Evolutionary conservation across 495 filamentous ascomycete genomes (phyloP).

Genomic region (Letharia lupina): DNA sequence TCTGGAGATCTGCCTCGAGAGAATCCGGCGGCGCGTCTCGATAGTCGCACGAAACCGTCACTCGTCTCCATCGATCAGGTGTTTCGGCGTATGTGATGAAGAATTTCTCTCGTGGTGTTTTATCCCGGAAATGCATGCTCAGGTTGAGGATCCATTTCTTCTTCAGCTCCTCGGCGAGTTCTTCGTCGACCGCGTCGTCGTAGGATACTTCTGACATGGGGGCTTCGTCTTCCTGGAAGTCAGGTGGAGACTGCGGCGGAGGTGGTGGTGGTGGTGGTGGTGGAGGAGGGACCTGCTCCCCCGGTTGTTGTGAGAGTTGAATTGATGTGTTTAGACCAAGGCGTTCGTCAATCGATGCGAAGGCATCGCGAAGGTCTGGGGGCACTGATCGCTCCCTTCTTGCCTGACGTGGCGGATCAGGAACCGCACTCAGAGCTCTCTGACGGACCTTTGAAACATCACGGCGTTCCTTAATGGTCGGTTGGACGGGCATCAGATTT

Average conservation of each 20-base stretch:
- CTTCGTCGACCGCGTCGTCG: slow-evolving; percentile 43
- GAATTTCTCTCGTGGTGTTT: slow-evolving; percentile 92
- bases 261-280: slow-evolving; percentile 20
- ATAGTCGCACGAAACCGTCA: slow-evolving; percentile 93
- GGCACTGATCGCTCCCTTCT: slow-evolving; percentile 23
- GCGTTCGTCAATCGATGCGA: slow-evolving; percentile 10
- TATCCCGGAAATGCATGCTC: slow-evolving; percentile 97
- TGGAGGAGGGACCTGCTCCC: slow-evolving; percentile 20
- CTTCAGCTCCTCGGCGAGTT: slow-evolving; percentile 74
- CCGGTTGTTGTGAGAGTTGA: slow-evolving; percentile 4
- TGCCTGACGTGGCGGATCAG: slow-evolving; percentile 21
- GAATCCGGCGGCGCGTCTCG: slow-evolving; percentile 71
- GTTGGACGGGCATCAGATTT: slow-evolving; percentile 54
- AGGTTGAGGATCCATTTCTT: slow-evolving; percentile 91
- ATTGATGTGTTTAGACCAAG: slow-evolving; percentile 7
- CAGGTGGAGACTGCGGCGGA: slow-evolving; percentile 13
- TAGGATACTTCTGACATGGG: slow-evolving; percentile 28
- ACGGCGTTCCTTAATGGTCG: slow-evolving; percentile 56
- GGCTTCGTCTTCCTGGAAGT: slow-evolving; percentile 28
- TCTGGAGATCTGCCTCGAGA: slow-evolving; percentile 72
- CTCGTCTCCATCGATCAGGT: slow-evolving; percentile 68
- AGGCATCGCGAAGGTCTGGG: slow-evolving; percentile 25
- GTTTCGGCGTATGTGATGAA: slow-evolving; percentile 90
- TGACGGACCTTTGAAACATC: slow-evolving; percentile 66
- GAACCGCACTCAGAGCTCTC: slow-evolving; percentile 40